Percentiles rank a stretch among this genome's conserved stretches.
Conservation (phyloP, 2,329 filamentous ascomycete species). For the Aspergillus sp. region DNA sequence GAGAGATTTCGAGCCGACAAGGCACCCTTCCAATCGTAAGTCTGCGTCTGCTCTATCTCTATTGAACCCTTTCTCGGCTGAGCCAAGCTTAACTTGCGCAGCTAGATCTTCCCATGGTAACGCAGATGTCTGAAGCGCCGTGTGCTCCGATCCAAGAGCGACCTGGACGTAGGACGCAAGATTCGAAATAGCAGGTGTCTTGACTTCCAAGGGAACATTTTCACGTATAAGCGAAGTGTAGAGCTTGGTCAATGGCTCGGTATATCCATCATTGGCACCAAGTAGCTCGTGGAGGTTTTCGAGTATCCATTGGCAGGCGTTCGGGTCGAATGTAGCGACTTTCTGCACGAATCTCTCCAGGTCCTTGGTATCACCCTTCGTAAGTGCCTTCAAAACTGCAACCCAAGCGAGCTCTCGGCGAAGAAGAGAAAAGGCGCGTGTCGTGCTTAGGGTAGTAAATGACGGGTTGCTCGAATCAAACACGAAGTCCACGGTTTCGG, state of each 20-base stretch:
- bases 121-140: slow-evolving; percentile 19
- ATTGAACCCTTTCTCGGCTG: slow-evolving; percentile 30
- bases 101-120: slow-evolving; percentile 29
- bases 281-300: slow-evolving; percentile 30
- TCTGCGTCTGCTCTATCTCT: slow-evolving; percentile 38
- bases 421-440: slow-evolving; percentile 36
- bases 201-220: slow-evolving; percentile 26
- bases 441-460: slow-evolving; percentile 28
- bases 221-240: slow-evolving; percentile 33
- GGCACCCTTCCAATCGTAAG: slow-evolving; percentile 38
- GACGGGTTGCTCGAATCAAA: slow-evolving; percentile 27
- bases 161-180: slow-evolving; percentile 34
- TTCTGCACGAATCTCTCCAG: slow-evolving; percentile 23
- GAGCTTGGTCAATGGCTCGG: slow-evolving; percentile 25
- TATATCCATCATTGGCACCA: slow-evolving; percentile 21
- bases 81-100: slow-evolving; percentile 25
- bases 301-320: slow-evolving; percentile 37
- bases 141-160: slow-evolving; percentile 22
- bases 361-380: slow-evolving; percentile 15
- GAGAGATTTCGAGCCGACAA: slow-evolving; percentile 30
- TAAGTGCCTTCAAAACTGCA: slow-evolving; percentile 24
- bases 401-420: slow-evolving; percentile 37
- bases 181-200: slow-evolving; percentile 29
- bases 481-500: slow-evolving; percentile 25
- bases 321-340: slow-evolving; percentile 31